These are phyloP conservation scores for Blastocystis sp. DNA, from an alignment of 352 stramenopile genomes.

Conservation along the genomic window DNA sequence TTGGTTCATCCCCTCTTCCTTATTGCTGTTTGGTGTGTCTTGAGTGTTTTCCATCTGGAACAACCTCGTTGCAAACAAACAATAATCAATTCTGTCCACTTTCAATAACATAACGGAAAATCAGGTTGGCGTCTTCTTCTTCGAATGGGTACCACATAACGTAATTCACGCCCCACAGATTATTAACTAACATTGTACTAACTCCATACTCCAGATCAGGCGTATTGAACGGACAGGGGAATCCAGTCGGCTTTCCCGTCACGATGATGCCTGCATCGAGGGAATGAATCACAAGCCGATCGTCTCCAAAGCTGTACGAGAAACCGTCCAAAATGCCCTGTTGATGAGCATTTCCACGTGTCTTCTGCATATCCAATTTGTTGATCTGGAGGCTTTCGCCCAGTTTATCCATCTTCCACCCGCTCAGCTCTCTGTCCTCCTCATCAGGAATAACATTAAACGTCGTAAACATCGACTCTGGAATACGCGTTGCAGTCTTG, in stretches of 20 bases:
- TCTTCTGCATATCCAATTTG: slow-evolving; percentile 40
- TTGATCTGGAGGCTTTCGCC: slow-evolving; percentile 29
- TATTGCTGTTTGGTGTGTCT: background rate
- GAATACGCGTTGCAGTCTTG: slow-evolving; percentile 58
- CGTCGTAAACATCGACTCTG: slow-evolving; percentile 18
- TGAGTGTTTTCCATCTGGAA: background rate
- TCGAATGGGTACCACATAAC: slow-evolving; percentile 60
- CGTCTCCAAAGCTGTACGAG: background rate
- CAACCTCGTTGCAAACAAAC: background rate
- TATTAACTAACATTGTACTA: slow-evolving; percentile 55
- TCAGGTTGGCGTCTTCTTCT: slow-evolving; percentile 11
- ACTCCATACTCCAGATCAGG: slow-evolving; percentile 42
- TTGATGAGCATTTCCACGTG: slow-evolving; percentile 38
- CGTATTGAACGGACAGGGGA: slow-evolving; percentile 47
- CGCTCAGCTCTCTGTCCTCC: background rate
- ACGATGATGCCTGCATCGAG: slow-evolving; percentile 33
- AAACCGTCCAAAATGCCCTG: slow-evolving; percentile 41
- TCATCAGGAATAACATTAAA: slow-evolving; percentile 47
- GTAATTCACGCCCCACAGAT: slow-evolving; percentile 60
- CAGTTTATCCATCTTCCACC: slow-evolving; percentile 49
- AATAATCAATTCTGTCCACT: background rate
- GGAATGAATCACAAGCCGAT: background rate
- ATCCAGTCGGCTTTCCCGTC: slow-evolving; percentile 41
- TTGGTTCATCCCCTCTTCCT: background rate
- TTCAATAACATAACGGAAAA: slow-evolving; percentile 40